Evolutionary conservation across 805 yeast species (phyloP), one percentile per base, ranked within the genome.

Genomic region (Nakazawaea sp.): DNA sequence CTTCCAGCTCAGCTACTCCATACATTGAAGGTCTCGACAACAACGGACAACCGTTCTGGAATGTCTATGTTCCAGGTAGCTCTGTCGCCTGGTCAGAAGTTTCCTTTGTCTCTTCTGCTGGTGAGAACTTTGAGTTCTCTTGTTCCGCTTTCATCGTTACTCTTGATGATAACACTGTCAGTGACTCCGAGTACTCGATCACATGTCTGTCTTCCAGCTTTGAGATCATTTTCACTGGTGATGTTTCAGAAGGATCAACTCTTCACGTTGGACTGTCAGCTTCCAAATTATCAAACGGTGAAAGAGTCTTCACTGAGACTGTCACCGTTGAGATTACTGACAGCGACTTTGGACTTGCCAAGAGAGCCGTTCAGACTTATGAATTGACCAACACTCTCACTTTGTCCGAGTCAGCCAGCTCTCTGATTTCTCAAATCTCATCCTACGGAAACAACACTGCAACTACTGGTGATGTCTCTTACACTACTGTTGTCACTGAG

Each of bases 351-450:
- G 19, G 18, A 21, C 28, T 27, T 21, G 25, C 29, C 15, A 35
- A 35, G 38, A 35, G 38, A 35, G 38, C 32, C n/a, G 29, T 35
- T 3, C 23, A 28, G 20, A 36, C 35, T 19, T 30, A 25, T 18
- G 35, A 30, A 19, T 36, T 36, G 20, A 11, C 31, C 5, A 19
- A n/a, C 27, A 36, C 34, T 5, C 8, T 30, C 7, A 19, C 33
- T 15, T 24, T 35, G 24, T 11, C 18, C n/a, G 24, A 19, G 9
- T 23, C 31, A 30, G n/a, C 20, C 21, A 13, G 31, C n/a, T 35
- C 32, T 17, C 19, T 20, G 10, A 28, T 9, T 10, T 6, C 18
- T 12, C 11, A 24, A 19, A 20, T 27, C 21, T 12, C 35, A 7
- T 15, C 25, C 18, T 11, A 15, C 20, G 26, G 4, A 12, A 19